phyloP scores from a whole-genome alignment of 2,329 filamentous ascomycete genomes.

The Waltergamsia citrina region DNA sequence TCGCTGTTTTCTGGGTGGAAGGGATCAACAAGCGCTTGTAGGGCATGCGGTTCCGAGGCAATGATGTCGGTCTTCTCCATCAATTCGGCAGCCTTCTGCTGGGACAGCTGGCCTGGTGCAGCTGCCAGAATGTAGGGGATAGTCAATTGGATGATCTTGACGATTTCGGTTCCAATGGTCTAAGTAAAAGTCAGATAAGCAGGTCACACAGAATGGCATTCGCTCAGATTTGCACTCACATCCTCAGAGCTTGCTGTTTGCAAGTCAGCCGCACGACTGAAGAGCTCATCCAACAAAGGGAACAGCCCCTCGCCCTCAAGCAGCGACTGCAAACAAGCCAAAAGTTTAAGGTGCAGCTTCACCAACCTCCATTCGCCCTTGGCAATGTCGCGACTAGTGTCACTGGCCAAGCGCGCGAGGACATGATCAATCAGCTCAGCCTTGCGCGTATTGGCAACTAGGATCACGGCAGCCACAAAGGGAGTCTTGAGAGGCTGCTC shows the following conservation, averaged over 20 bases:
- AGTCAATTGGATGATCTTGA: conserved; percentile 92
- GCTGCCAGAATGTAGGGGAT: conserved; percentile 83
- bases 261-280: conserved; percentile 80
- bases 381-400: conserved; percentile 58
- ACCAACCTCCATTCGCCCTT: conserved; percentile 79
- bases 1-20: conserved; percentile 59
- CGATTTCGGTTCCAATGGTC: conserved; percentile 72
- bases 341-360: conserved; percentile 81
- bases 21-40: conserved; percentile 80
- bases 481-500: conserved; percentile 99
- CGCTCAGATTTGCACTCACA: conserved; percentile 40
- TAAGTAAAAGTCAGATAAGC: conserved; percentile 17
- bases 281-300: conserved; percentile 78
- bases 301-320: conserved; percentile 83
- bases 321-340: conserved; percentile 75
- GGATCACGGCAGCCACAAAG: conserved; percentile 75
- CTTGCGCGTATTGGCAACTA: conserved; percentile 70
- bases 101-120: conserved; percentile 53
- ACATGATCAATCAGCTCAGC: conserved; percentile 65
- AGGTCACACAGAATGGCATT: background rate
- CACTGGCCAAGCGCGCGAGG: conserved; percentile 50
- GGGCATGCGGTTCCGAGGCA: conserved; percentile 74
- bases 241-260: conserved; percentile 92
- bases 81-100: conserved; percentile 65
- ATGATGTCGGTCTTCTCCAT: conserved; percentile 95